These are phyloP conservation scores for Blastobotrys proliferans DNA, from an alignment of 1,139 yeast species.

Conservation along the genomic window DNA sequence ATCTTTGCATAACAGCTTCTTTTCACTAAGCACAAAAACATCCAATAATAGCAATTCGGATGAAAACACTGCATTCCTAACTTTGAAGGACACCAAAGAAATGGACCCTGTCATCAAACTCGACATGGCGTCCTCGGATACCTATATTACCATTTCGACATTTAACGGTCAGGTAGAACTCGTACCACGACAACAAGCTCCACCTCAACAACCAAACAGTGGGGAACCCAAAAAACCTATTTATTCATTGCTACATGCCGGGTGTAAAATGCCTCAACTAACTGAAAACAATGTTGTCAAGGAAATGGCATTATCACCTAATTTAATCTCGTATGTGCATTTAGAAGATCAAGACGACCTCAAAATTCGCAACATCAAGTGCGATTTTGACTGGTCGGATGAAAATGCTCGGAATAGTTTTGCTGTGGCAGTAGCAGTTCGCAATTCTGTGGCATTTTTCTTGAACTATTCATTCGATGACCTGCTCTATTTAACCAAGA, in stretches of 20 bases:
- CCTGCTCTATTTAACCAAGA: constrained; percentile 50
- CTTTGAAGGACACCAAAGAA: constrained; percentile 9
- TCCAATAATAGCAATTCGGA: constrained; percentile 12
- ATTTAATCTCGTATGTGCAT: constrained; percentile 47
- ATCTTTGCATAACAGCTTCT: constrained; percentile 29
- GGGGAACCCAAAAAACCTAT: constrained; percentile 25
- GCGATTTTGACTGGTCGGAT: constrained; percentile 14
- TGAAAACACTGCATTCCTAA: constrained; percentile 13
- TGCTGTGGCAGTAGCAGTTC: constrained; percentile 58
- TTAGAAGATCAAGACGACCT: constrained; percentile 20
- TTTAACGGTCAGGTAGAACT: constrained; percentile 21
- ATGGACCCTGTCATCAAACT: constrained; percentile 20
- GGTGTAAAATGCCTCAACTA: constrained; percentile 46
- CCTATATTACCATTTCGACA: constrained; percentile 22
- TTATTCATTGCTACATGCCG: constrained; percentile 52
- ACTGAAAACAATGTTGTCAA: not conserved
- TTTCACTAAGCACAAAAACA: constrained; percentile 22
- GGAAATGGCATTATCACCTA: constrained; percentile 26
- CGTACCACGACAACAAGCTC: constrained; percentile 12
- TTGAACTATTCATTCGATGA: constrained; percentile 64
- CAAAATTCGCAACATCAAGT: constrained; percentile 20
- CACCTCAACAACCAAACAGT: constrained; percentile 18
- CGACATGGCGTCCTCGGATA: constrained; percentile 24
- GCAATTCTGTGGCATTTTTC: constrained; percentile 67
- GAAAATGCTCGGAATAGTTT: constrained; percentile 27